phyloP scores from a whole-genome alignment of 2,329 filamentous ascomycete species.

The Epicoccum nigrum region DNA sequence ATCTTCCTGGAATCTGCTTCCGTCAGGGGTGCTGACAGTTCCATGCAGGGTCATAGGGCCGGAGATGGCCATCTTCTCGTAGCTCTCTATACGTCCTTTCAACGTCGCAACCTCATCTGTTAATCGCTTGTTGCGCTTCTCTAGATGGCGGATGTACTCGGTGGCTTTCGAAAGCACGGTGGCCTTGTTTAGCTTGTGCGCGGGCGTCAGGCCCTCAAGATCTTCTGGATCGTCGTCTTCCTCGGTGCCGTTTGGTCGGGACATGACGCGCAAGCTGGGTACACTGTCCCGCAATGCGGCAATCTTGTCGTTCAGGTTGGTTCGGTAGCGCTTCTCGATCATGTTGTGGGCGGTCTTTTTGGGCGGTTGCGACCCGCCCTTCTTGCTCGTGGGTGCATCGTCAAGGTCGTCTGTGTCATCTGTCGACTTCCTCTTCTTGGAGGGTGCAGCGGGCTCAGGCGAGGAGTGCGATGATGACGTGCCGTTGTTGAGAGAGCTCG shows the following conservation, averaged over 20 bases:
- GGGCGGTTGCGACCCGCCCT: conserved; percentile 60
- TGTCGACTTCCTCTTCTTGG: conserved; percentile 49
- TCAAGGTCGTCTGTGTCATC: conserved; percentile 65
- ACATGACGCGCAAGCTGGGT: conserved; percentile 84
- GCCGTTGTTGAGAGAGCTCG: conserved; percentile 42
- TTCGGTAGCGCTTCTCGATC: conserved; percentile 96
- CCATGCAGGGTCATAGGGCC: conserved; percentile 48
- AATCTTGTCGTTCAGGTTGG: conserved; percentile 97
- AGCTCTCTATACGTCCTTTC: conserved; percentile 71
- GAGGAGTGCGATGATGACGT: conserved; percentile 64
- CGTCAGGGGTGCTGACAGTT: conserved; percentile 43
- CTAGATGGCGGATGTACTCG: conserved; percentile 92
- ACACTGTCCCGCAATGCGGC: conserved; percentile 90
- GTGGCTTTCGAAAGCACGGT: conserved; percentile 94
- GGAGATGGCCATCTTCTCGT: conserved; percentile 73
- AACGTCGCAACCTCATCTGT: conserved; percentile 80
- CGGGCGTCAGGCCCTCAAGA: conserved; percentile 70
- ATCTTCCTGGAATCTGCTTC: conserved; percentile 46
- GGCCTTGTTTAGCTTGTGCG: conserved; percentile 97
- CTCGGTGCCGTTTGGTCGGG: conserved; percentile 63
- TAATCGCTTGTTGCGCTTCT: conserved; percentile 85
- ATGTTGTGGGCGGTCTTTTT: conserved; percentile 99
- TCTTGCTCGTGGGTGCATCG: conserved; percentile 58
- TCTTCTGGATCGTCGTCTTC: conserved; percentile 84
- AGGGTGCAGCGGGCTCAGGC: conserved; percentile 56